Base-by-base conservation (phyloP, 2,329 filamentous ascomycete genomes). In the Pezicula radicicola region DNA sequence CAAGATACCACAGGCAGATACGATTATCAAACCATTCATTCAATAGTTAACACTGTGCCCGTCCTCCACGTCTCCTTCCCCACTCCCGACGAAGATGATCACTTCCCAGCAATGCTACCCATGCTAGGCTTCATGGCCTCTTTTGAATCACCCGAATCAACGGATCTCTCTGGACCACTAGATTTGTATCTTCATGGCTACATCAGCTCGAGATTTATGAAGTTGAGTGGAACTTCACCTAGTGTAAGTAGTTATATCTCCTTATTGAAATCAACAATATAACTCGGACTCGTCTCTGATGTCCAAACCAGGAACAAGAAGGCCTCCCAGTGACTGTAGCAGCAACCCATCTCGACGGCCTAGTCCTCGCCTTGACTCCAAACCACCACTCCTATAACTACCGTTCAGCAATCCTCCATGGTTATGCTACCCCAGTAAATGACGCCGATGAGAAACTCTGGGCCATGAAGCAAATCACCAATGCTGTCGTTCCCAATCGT, bases 361-460 rank as follows among this genome's bases (percentile, higher is more conserved):
- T 94, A 48, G 84, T 96, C 8, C 81, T 96, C 30, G 81, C 88
- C 18, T 78, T 95, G 13, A 91, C 90, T 0, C 88, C 90, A 12
- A 88, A 89, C 73, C 82, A 81, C 53, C 89, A 95, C 74, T 89
- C 82, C 72, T 92, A 90, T 75, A 93, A 95, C 75, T 96, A 94
- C 73, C 88, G 90, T 55, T 90, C 85, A 37, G 60, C 56, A 13
- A 55, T 91, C 8, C 75, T 94, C 12, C 91, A 93, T 63, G 91
- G 91, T 1, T 81, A 85, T 66, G 91, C 87, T 0, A 75, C 70
- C 8, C 69, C 87, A 2, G 88, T 96, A 6, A 80, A 81, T 2
- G 81, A 87, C 54, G 68, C 71, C 0, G 80, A 77, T 3, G 91
- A 96, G 73, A 89, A 89, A 65, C 66, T 89, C 5, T 94, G 81